phyloP scores from a whole-genome alignment of 805 yeast species.

The Candida stauntonica region DNA sequence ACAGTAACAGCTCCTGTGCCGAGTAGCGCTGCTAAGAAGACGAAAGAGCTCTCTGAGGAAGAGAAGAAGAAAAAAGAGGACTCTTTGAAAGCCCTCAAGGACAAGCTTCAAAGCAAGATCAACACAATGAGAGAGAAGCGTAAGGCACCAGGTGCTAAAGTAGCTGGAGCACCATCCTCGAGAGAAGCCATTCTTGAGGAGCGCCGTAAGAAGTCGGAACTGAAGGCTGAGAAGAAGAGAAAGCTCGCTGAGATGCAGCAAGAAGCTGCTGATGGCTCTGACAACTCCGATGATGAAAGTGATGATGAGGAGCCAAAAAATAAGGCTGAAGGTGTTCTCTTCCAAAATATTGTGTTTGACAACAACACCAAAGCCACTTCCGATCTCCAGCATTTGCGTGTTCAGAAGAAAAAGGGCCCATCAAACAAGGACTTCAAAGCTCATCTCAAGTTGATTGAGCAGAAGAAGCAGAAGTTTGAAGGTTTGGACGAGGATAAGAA shows the following conservation, averaged over 20 bases:
- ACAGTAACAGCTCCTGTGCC: not conserved
- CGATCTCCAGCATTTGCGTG: conserved; percentile 58
- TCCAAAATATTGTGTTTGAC: conserved; percentile 74
- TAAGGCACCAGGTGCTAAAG: conserved; percentile 86
- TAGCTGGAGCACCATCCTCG: conserved; percentile 76
- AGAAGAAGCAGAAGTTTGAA: conserved; percentile 60
- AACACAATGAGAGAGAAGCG: conserved; percentile 68
- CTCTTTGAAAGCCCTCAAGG: conserved; percentile 64
- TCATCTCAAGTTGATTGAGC: conserved; percentile 72
- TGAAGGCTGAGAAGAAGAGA: conserved; percentile 35
- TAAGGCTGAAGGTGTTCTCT: conserved; percentile 47
- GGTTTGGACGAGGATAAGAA: conserved; percentile 59
- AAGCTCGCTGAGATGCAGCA: conserved; percentile 35
- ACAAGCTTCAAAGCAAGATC: conserved; percentile 75
- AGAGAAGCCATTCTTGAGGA: conserved; percentile 75
- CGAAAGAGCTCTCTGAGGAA: conserved; percentile 37
- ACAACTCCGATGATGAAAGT: conserved; percentile 35
- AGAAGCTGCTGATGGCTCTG: conserved; percentile 36
- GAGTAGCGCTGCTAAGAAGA: conserved; percentile 15
- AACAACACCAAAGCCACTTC: conserved; percentile 80
- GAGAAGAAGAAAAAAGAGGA: conserved; percentile 47
- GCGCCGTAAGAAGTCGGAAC: conserved; percentile 43
- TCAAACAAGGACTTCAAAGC: conserved; percentile 79
- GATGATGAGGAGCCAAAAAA: conserved; percentile 31
- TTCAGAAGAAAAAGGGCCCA: conserved; percentile 73